Evolutionary conservation across 257 asterid species (phyloP).

Genomic region (Solanum rostratum): DNA sequence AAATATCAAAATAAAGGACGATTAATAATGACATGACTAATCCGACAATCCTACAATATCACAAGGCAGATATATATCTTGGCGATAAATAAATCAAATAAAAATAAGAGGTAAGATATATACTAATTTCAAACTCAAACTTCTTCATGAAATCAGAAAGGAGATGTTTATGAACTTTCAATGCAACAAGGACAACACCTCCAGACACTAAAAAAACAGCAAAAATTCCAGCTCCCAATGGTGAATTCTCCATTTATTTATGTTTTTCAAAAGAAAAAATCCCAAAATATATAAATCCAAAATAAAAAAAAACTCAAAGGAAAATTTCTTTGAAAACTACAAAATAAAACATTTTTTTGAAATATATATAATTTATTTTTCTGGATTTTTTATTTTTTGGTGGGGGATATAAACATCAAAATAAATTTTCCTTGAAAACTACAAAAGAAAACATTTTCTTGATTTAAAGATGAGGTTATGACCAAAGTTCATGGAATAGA

Average conservation of each 20-base stretch:
- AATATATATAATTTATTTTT: background rate
- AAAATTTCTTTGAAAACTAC: background rate
- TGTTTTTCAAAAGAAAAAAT: background rate
- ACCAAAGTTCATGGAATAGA: background rate
- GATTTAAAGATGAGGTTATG: background rate
- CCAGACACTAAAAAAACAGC: slow-evolving; percentile 5
- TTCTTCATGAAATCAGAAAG: background rate
- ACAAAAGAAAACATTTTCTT: background rate
- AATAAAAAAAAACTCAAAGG: background rate
- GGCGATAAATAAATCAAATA: background rate
- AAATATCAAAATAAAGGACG: too few relatives aligned
- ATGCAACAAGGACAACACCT: background rate
- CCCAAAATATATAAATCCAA: background rate
- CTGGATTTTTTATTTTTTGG: background rate
- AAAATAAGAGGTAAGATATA: background rate
- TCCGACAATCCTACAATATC: too few relatives aligned
- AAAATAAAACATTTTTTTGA: background rate
- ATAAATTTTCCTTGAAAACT: background rate
- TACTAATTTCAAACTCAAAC: background rate
- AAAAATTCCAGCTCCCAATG: background rate
- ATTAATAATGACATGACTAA: too few relatives aligned
- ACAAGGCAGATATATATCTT: background rate
- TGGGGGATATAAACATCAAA: background rate
- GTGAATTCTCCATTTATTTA: background rate
- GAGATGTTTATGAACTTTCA: background rate